Base-by-base conservation (phyloP, 768 basidiomycete genomes). In the Gautieria morchelliformis region DNA sequence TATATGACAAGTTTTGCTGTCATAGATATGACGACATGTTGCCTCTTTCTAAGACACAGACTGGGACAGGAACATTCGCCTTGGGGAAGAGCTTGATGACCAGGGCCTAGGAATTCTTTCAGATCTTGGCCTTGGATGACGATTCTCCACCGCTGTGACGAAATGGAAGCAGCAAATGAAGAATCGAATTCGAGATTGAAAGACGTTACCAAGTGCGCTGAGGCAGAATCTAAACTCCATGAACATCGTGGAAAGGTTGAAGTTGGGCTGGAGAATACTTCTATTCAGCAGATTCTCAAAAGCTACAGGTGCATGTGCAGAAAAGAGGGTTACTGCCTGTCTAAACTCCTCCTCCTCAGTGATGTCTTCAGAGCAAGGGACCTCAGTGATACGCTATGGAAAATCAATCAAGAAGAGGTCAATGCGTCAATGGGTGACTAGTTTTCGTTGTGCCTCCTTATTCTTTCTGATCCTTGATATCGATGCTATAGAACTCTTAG, bases 101-200 rank as follows among this genome's bases (percentile, higher is more conserved):
- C 63, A 66, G 0, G 63, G 64, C 0, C 3, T 76, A 0, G 58
- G 37, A 6, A 66, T 69, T 0, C 61, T 76, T 5, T 49, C 70
- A 20, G 48, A 60, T 0, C 40, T 50, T 1, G 75, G 73, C 1
- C 66, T 75, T 0, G 45, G 57, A 7, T 63, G 56, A 22, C 67
- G 70, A 8, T 73, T 63, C 30, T 63, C 56, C 1, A 41, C 19
- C 1, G 53, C 54, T 6, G 69, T 69, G 39, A 53, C 42, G 1
- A 41, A 59, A 0, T 74, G 70, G 70, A 61, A 56, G 20, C 61
- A 63, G 46, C 53, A 57, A 15, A 50, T 20, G 24, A 27, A 7
- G 3, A 12, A 1, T 24, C 32, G 14, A 27, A 7, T 49, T 7
- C 8, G 7, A 3, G 11, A 33, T 30, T 7, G 7, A 33, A 49